A percentile compares a stretch with the other conserved stretches of the same genome.
Conservation (phyloP, 2,329 filamentous ascomycete species). For the Apiospora arundinis region DNA sequence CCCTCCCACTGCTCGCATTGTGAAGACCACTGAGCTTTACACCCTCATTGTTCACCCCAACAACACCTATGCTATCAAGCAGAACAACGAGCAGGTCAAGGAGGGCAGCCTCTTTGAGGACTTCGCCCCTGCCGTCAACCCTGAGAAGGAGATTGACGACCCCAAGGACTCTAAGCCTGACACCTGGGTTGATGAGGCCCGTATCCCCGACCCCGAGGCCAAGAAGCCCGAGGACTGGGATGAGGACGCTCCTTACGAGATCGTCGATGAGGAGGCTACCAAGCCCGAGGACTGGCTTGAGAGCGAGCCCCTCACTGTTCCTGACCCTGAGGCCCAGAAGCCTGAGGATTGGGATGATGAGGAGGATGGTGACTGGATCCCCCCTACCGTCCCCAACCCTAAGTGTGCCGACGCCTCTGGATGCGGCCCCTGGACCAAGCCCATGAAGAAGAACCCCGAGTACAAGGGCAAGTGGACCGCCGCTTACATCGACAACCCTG, state of each 20-base stretch:
- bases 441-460: conserved; percentile 90
- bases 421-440: conserved; percentile 91
- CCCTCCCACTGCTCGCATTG: conserved; percentile 84
- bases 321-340: conserved; percentile 95
- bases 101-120: conserved; percentile 92
- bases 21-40: conserved; percentile 94
- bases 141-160: conserved; percentile 92
- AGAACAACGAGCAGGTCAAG: conserved; percentile 89
- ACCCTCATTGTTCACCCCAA: conserved; percentile 96
- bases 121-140: conserved; percentile 93
- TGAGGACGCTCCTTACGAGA: conserved; percentile 96
- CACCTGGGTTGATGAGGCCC: conserved; percentile 92
- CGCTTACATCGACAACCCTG: conserved; percentile 93
- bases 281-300: conserved; percentile 97
- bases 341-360: conserved; percentile 99
- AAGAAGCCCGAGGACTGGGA: conserved; percentile 99
- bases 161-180: conserved; percentile 91
- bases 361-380: conserved; percentile 97
- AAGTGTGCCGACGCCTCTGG: conserved; percentile 94
- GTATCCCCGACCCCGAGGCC: conserved; percentile 90
- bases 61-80: conserved; percentile 91
- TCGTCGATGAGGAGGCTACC: conserved; percentile 89
- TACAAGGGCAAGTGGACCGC: conserved; percentile 99
- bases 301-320: conserved; percentile 79
- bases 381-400: conserved; percentile 90